Evolutionary conservation across 495 filamentous ascomycete species (phyloP).

Genomic region (Parmelia sp.): DNA sequence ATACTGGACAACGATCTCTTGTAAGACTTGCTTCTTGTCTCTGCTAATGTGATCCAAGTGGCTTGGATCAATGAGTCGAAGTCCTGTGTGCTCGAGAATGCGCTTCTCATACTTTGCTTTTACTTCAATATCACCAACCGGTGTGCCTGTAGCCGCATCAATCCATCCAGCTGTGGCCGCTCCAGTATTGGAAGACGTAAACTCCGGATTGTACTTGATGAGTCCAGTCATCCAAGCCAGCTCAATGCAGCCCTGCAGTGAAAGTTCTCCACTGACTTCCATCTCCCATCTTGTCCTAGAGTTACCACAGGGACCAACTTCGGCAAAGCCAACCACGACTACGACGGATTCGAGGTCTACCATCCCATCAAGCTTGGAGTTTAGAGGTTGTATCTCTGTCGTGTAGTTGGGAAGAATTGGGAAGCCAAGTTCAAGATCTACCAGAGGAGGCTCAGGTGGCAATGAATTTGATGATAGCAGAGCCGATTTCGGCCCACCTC

Average conservation of each 20-base stretch:
- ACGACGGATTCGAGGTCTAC: conserved; percentile 23
- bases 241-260: conserved; percentile 24
- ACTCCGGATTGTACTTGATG: conserved; percentile 24
- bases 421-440: conserved; percentile 2
- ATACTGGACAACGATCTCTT: conserved; percentile 21
- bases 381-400: background rate
- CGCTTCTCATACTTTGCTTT: conserved; percentile 12
- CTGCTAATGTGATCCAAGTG: conserved; percentile 1
- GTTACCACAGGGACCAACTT: conserved; percentile 27
- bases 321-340: conserved; percentile 26
- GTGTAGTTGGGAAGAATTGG: conserved; percentile 15
- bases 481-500: too few species aligned
- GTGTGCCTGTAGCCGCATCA: conserved; percentile 19
- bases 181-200: too few species aligned
- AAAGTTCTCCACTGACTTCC: conserved; percentile 20
- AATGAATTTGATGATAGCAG: too few species aligned
- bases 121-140: conserved; percentile 23
- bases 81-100: conserved; percentile 19
- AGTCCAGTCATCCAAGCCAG: conserved; percentile 29
- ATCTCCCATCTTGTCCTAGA: conserved; percentile 29
- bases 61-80: conserved; percentile 20
- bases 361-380: conserved; percentile 18
- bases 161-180: conserved; percentile 26
- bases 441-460: too few species aligned
- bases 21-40: conserved; percentile 16